Percentiles rank a stretch among this genome's conserved stretches.
phyloP scores from a whole-genome alignment of 2,329 filamentous ascomycete species.

The Metarhizium anisopliae region DNA sequence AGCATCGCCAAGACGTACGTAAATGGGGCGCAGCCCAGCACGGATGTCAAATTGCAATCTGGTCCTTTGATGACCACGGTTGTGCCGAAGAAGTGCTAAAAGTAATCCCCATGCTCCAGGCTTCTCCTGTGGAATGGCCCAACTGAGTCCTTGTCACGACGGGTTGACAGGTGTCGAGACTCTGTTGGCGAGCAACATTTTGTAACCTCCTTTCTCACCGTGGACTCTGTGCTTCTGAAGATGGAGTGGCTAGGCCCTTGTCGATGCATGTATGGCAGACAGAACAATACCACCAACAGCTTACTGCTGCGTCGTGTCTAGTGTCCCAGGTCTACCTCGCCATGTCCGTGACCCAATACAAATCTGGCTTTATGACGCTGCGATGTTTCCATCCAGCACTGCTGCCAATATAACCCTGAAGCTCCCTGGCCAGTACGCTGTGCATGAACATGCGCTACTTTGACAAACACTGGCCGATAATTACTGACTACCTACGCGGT shows the following conservation, averaged over 20 bases:
- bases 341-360: no score
- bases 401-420: no score
- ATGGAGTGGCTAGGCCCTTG: background rate
- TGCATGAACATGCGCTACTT: no score
- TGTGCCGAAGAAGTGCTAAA: constrained; percentile 99
- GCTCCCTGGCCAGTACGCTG: no score
- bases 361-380: no score
- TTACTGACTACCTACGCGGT: no score
- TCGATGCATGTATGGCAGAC: background rate
- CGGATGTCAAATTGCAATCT: constrained; percentile 99
- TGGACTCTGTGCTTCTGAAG: no score
- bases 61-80: constrained; percentile 75
- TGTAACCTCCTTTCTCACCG: background rate
- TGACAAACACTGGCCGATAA: no score
- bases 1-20: background rate
- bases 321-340: no score
- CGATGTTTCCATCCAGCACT: no score
- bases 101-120: constrained; percentile 37
- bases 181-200: constrained; percentile 20
- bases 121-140: constrained; percentile 13
- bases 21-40: constrained; percentile 46
- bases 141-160: constrained; percentile 1
- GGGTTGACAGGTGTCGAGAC: background rate
- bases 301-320: no score
- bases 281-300: no score